Evolutionary conservation across 139 green algal genomes (phyloP).

Genomic region (Pseudopediastrum boryanum): DNA sequence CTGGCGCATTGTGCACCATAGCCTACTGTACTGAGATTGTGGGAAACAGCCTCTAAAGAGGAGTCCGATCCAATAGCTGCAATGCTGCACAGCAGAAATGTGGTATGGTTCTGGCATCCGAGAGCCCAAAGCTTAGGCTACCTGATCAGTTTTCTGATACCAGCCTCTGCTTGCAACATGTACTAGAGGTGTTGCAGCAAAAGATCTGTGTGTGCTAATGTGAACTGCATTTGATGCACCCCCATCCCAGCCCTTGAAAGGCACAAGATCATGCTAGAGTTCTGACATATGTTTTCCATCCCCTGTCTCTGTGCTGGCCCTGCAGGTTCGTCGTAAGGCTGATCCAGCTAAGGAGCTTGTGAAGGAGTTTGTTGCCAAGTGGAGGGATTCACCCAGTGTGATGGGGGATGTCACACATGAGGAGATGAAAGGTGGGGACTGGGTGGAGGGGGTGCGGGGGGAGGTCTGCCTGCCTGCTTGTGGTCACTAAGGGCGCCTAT

Average conservation of each 20-base stretch:
- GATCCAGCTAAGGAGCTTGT: constrained; percentile 60
- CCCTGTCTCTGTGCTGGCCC: not conserved
- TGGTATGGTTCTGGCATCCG: no score
- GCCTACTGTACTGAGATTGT: no score
- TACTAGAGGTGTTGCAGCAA: no score
- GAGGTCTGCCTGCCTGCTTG: not conserved
- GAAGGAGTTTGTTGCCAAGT: constrained; percentile 54
- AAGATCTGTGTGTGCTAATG: no score
- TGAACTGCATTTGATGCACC: not conserved
- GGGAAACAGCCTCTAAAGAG: no score
- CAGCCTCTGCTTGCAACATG: no score
- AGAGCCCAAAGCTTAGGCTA: no score
- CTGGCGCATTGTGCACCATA: no score
- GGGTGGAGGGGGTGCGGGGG: not conserved
- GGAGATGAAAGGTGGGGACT: constrained; percentile 43
- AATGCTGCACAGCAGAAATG: no score
- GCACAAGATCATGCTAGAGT: not conserved
- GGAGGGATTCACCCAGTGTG: constrained; percentile 49
- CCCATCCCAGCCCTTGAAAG: not conserved
- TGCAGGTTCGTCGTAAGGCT: constrained; percentile 56
- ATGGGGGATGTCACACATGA: constrained; percentile 37
- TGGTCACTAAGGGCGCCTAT: no score
- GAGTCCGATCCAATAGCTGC: no score
- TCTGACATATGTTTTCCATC: not conserved
- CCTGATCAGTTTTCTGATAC: no score